Evolutionary conservation across 805 yeast species (phyloP), one percentile per base, ranked within the genome.

Genomic region (Kregervanrija delftensis): DNA sequence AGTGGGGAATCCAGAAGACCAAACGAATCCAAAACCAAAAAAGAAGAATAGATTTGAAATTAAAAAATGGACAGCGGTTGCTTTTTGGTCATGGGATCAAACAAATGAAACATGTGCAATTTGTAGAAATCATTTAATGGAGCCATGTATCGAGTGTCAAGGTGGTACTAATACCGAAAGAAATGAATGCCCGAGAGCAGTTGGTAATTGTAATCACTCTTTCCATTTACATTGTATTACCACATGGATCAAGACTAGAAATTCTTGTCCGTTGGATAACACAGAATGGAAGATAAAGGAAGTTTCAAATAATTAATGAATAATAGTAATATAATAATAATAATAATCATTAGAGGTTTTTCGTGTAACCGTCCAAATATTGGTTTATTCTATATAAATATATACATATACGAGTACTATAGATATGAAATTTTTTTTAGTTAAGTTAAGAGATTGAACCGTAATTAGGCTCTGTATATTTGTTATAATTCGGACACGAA

Each of bases 11-110:
- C 15, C 35, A 35, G 39, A 35, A 15, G 16, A 36, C 42, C 47
- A 49, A 11, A 41, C 58, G 8, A 59, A 67, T 48, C 58, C 57
- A 47, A 61, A 22, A 22, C 28, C 28, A 22, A 22, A 22, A 22
- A 22, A 63, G 49, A 79, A 83, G 68, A 85, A 83, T 63, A 75
- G 86, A 56, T 90, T 93, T 57, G 97, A 91, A 62, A 90, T 93
- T 35, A 86, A 88, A 61, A 93, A 90, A 71, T 91, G 99, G 98
- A 89, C 96, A 11, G 98, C 98, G 0, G 99, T 93, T 40, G 98
- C 98, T n/a, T 88, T 93, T 62, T 93, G 99, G 99, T 88, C 97
- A 0, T 93, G 99, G 99, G 96, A 76, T 68, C 71, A 59, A 69
- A 71, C 58, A 45, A 60, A 58, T 44, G 99, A 95, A 52, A 88